Evolutionary conservation across 2,329 filamentous ascomycete species (phyloP).

Genomic region (Cladophialophora yegresii): DNA sequence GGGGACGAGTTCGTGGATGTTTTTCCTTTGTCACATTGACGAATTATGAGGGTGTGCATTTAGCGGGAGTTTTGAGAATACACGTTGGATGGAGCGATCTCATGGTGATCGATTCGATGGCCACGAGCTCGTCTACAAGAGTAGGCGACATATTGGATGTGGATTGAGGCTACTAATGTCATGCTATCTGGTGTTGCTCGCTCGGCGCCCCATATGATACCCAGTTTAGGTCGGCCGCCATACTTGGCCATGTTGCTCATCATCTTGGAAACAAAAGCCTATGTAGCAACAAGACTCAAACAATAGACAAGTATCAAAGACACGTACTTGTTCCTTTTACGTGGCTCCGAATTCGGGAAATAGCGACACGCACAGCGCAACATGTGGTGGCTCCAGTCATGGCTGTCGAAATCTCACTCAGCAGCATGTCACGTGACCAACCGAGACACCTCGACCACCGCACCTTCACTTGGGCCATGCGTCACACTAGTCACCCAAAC

Average conservation of each 20-base stretch:
- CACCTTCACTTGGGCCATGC: background rate
- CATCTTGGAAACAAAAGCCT: conserved; percentile 14
- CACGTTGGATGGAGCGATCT: too few relatives aligned
- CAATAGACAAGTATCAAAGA: conserved; percentile 12
- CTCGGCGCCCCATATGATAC: conserved; percentile 14
- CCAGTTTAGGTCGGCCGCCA: conserved; percentile 7
- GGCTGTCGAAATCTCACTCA: conserved; percentile 9
- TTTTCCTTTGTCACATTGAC: conserved; percentile 26
- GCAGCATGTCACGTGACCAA: conserved; percentile 2
- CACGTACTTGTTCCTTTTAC: background rate
- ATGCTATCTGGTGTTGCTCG: conserved; percentile 6
- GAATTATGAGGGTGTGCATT: conserved; percentile 29
- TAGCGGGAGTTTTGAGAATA: conserved; percentile 28
- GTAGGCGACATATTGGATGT: conserved; percentile 6
- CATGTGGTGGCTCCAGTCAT: background rate
- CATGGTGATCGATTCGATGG: conserved; percentile 10
- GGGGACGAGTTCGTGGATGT: conserved; percentile 28
- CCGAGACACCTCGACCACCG: background rate
- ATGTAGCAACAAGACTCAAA: conserved; percentile 15
- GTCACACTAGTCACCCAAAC: background rate
- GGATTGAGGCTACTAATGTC: conserved; percentile 6
- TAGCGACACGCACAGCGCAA: background rate
- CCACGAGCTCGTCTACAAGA: conserved; percentile 1
- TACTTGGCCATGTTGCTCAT: conserved; percentile 14
- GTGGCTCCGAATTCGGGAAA: background rate